A percentile compares a stretch with the other conserved stretches of the same genome.
These are phyloP conservation scores for Paramyrothecium sp. DNA, from an alignment of 2,329 filamentous ascomycete species.

Conservation along the genomic window DNA sequence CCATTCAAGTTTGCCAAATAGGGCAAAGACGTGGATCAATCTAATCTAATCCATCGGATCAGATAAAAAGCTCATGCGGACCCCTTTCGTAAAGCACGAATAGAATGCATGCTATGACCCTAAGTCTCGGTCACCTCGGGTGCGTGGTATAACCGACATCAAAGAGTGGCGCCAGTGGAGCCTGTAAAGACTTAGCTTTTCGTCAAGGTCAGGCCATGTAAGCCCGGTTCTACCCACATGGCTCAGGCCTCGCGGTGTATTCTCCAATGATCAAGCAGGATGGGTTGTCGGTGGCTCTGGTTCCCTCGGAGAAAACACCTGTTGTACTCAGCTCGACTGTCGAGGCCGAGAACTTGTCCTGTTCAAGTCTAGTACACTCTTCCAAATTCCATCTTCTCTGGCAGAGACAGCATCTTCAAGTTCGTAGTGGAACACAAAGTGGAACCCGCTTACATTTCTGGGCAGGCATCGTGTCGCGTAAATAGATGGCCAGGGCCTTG, in stretches of 20 bases:
- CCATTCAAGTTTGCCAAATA: background rate
- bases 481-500: too few relatives aligned
- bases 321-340: too few relatives aligned
- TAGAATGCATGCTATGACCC: conserved; percentile 5
- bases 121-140: conserved; percentile 2
- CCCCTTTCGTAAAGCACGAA: background rate
- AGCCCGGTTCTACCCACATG: background rate
- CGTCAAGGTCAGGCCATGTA: background rate
- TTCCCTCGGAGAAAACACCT: background rate
- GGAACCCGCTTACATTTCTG: too few relatives aligned
- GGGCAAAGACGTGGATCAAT: background rate
- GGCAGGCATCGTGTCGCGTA: too few relatives aligned
- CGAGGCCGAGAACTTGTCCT: too few relatives aligned
- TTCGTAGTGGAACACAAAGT: too few relatives aligned
- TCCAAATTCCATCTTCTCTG: too few relatives aligned
- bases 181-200: background rate
- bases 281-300: too few relatives aligned
- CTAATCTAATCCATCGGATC: conserved; percentile 16
- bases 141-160: background rate
- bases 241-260: background rate
- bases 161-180: background rate
- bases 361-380: too few relatives aligned
- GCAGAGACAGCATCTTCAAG: too few relatives aligned
- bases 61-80: conserved; percentile 15
- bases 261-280: too few relatives aligned